These are phyloP conservation scores for Aspergillus neoniger DNA, from an alignment of 2,329 filamentous ascomycete genomes.

Conservation along the genomic window DNA sequence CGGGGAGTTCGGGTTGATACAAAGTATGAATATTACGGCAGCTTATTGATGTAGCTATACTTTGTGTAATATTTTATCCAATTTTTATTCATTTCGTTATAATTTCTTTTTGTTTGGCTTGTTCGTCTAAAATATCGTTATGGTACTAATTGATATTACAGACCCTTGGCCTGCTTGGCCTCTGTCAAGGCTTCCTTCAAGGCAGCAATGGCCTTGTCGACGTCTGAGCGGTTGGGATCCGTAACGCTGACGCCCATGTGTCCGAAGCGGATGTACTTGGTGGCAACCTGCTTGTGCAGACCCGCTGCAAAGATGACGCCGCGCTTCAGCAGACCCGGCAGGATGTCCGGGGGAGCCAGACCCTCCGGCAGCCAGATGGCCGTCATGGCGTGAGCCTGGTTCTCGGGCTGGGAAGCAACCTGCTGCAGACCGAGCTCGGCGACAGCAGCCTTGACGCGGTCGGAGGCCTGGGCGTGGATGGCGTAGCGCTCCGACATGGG, in stretches of 20 bases:
- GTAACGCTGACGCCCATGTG: slow-evolving; percentile 96
- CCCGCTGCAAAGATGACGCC: slow-evolving; percentile 94
- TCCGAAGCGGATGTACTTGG: slow-evolving; percentile 92
- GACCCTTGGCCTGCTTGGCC: slow-evolving; percentile 63
- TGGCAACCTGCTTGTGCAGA: slow-evolving; percentile 90
- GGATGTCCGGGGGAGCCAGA: slow-evolving; percentile 75
- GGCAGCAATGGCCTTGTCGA: slow-evolving; percentile 79
- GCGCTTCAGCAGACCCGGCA: slow-evolving; percentile 81
- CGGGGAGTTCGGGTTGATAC: too few species aligned
- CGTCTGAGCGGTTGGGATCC: slow-evolving; percentile 75
- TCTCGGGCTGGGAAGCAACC: slow-evolving; percentile 78
- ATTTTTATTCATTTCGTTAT: neutral
- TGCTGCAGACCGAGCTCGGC: slow-evolving; percentile 81
- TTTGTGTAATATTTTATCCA: too few species aligned
- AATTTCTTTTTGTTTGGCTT: neutral
- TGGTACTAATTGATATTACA: slow-evolving; percentile 27
- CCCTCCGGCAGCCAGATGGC: slow-evolving; percentile 91
- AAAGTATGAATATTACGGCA: too few species aligned
- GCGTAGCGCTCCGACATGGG: slow-evolving; percentile 82
- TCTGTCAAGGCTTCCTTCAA: slow-evolving; percentile 74
- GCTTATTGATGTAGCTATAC: too few species aligned
- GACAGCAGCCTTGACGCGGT: slow-evolving; percentile 83
- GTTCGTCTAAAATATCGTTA: neutral
- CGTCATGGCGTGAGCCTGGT: slow-evolving; percentile 97
- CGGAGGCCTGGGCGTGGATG: slow-evolving; percentile 74